Conservation (phyloP, 176 grass and related monocot genomes). For the Puccinellia tenuiflora region DNA sequence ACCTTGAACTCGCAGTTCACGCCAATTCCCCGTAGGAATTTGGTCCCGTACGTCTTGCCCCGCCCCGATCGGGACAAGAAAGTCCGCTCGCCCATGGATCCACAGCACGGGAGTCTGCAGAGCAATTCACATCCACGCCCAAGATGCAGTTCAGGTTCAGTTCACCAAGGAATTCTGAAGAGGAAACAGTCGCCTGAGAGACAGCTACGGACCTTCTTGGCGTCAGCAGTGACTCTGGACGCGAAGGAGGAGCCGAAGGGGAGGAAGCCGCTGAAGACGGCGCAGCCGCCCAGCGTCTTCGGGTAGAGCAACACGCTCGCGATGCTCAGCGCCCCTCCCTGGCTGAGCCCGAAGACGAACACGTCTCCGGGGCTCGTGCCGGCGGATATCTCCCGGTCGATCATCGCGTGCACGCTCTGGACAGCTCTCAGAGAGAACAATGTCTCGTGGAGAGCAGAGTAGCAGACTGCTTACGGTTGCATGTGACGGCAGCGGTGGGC, state of each 20-base stretch:
- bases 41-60: slow-evolving; percentile 17
- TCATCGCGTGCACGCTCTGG: slow-evolving; percentile 52
- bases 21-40: slow-evolving; percentile 11
- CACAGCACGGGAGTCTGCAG: slow-evolving; percentile 34
- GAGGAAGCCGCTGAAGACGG: slow-evolving; percentile 73
- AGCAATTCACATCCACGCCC: not conserved
- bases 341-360: slow-evolving; percentile 74
- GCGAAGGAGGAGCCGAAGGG: slow-evolving; percentile 51
- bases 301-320: slow-evolving; percentile 67
- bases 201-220: slow-evolving; percentile 38
- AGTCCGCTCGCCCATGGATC: slow-evolving; percentile 27
- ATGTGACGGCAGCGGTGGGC: slow-evolving; percentile 40
- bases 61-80: slow-evolving; percentile 13
- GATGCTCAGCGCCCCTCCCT: slow-evolving; percentile 68
- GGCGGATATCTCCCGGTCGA: slow-evolving; percentile 54
- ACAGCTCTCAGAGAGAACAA: slow-evolving; percentile 55
- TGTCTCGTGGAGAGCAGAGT: not conserved
- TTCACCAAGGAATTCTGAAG: not conserved
- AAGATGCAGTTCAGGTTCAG: not conserved
- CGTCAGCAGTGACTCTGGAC: slow-evolving; percentile 43
- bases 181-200: not conserved
- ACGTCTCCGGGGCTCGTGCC: slow-evolving; percentile 41
- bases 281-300: slow-evolving; percentile 55
- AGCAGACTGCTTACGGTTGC: slow-evolving; percentile 43
- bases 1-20: slow-evolving; percentile 35